These are phyloP conservation scores for Diaporthe sp. DNA, from an alignment of 2,329 filamentous ascomycete species.

Conservation along the genomic window DNA sequence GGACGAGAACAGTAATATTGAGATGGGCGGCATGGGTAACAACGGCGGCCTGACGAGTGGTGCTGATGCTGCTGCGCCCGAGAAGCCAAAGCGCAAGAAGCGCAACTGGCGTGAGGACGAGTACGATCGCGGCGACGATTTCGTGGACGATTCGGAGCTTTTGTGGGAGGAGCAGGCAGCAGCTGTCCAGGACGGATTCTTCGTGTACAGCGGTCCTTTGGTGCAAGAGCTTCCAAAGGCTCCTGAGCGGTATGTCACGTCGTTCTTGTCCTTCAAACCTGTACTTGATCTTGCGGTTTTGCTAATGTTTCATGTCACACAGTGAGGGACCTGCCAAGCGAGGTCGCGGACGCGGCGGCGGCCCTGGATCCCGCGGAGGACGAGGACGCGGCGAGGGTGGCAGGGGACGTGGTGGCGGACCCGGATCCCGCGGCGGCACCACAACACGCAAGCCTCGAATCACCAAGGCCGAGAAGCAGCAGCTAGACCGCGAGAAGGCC, in stretches of 20 bases:
- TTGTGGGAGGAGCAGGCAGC: slow-evolving; percentile 96
- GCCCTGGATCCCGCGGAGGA: slow-evolving; percentile 63
- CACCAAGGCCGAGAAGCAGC: slow-evolving; percentile 86
- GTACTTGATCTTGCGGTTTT: slow-evolving; percentile 50
- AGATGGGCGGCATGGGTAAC: slow-evolving; percentile 80
- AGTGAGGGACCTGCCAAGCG: slow-evolving; percentile 81
- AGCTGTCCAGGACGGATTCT: slow-evolving; percentile 95
- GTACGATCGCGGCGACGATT: slow-evolving; percentile 86
- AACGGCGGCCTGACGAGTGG: slow-evolving; percentile 67
- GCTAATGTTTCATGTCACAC: slow-evolving; percentile 61
- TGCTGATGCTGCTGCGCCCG: slow-evolving; percentile 72
- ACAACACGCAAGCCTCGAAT: slow-evolving; percentile 85
- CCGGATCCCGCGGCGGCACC: slow-evolving; percentile 81
- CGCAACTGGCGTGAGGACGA: slow-evolving; percentile 85
- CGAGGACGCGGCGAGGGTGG: slow-evolving; percentile 53
- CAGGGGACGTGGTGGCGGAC: slow-evolving; percentile 63
- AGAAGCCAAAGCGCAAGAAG: slow-evolving; percentile 80
- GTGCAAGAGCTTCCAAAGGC: slow-evolving; percentile 88
- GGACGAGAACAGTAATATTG: slow-evolving; percentile 86
- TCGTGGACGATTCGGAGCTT: slow-evolving; percentile 93
- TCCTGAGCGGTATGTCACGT: slow-evolving; percentile 61
- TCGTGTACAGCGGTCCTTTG: slow-evolving; percentile 95
- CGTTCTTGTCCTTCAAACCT: neutral
- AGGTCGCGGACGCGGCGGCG: slow-evolving; percentile 60
- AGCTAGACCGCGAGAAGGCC: slow-evolving; percentile 84